phyloP scores from a whole-genome alignment of 371 early-diverging fungal genomes.

The Syncephalastrum contaminatum region DNA sequence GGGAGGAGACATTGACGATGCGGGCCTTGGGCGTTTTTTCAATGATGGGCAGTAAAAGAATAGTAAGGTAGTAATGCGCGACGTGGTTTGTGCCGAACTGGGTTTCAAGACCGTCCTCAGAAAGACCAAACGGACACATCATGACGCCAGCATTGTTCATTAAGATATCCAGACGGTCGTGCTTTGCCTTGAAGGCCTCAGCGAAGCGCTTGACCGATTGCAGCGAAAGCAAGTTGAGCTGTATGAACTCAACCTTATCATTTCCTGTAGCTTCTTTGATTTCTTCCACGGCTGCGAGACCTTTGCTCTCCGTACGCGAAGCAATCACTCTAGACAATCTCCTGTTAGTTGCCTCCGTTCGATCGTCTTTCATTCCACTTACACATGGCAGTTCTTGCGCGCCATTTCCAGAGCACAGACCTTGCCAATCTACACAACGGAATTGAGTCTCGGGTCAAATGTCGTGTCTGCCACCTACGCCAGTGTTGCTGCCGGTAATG shows the following conservation, averaged over 20 bases:
- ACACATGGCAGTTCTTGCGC: conserved; percentile 56
- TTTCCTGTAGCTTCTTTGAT: conserved; percentile 56
- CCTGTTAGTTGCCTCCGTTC: background rate
- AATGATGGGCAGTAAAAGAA: conserved; percentile 60
- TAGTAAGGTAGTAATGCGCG: conserved; percentile 74
- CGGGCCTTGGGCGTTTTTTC: conserved; percentile 52
- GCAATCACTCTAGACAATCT: conserved; percentile 42
- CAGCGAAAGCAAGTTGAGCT: conserved; percentile 59
- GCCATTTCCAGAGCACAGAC: conserved; percentile 61
- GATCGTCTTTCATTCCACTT: conserved; percentile 6
- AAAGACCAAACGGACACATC: conserved; percentile 58
- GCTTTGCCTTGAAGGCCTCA: conserved; percentile 41
- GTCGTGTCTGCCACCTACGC: conserved; percentile 28
- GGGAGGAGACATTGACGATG: conserved; percentile 56
- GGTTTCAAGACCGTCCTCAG: conserved; percentile 59
- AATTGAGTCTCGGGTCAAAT: background rate
- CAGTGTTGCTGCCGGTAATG: conserved; percentile 74
- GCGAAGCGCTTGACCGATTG: conserved; percentile 55
- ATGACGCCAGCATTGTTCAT: conserved; percentile 74
- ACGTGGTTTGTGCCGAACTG: conserved; percentile 68
- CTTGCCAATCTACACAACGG: conserved; percentile 50
- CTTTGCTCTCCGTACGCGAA: conserved; percentile 51
- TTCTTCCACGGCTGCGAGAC: conserved; percentile 44
- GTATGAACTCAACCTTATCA: conserved; percentile 49
- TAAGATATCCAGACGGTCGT: conserved; percentile 58